Percentiles rank a stretch among this genome's conserved stretches.
Evolutionary conservation across 2,329 filamentous ascomycete genomes (phyloP).

Genomic region (Emmonsiellopsis sp.): DNA sequence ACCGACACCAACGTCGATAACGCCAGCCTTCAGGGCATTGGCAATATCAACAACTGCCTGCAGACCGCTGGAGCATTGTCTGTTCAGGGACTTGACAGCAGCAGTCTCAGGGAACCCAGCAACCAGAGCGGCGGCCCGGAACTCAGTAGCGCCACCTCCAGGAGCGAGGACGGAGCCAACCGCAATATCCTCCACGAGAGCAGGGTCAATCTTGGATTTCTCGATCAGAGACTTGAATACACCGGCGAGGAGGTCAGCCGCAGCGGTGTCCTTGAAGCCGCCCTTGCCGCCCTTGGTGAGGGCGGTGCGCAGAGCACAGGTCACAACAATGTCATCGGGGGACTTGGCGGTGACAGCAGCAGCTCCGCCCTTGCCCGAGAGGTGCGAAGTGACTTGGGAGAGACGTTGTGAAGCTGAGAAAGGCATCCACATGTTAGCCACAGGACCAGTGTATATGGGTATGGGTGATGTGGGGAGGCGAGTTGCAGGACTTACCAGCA

Average conservation of each 20-base stretch:
- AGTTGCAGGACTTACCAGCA: slow-evolving; percentile 20
- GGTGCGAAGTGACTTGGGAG: slow-evolving; percentile 48
- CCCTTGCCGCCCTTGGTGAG: slow-evolving; percentile 91
- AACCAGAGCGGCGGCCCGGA: slow-evolving; percentile 81
- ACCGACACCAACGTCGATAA: slow-evolving; percentile 92
- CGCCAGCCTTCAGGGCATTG: slow-evolving; percentile 79
- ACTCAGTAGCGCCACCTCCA: slow-evolving; percentile 91
- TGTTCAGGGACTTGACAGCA: slow-evolving; percentile 80
- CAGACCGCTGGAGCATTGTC: slow-evolving; percentile 88
- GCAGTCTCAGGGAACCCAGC: slow-evolving; percentile 82
- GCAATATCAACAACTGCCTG: slow-evolving; percentile 91
- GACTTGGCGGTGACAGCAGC: slow-evolving; percentile 36
- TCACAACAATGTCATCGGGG: slow-evolving; percentile 72
- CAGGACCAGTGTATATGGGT: background rate
- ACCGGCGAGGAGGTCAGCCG: slow-evolving; percentile 74
- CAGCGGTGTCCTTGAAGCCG: slow-evolving; percentile 87
- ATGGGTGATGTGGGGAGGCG: slow-evolving; percentile 4
- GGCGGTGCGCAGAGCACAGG: slow-evolving; percentile 80
- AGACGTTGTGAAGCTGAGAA: slow-evolving; percentile 48
- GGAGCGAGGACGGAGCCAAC: slow-evolving; percentile 87
- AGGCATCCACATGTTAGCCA: slow-evolving; percentile 14
- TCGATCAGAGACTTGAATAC: slow-evolving; percentile 72
- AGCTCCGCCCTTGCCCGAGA: slow-evolving; percentile 32
- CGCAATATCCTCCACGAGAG: slow-evolving; percentile 80
- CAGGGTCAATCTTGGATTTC: slow-evolving; percentile 80